These are phyloP conservation scores for Aspergillus unguis DNA, from an alignment of 2,329 filamentous ascomycete genomes.

Conservation along the genomic window DNA sequence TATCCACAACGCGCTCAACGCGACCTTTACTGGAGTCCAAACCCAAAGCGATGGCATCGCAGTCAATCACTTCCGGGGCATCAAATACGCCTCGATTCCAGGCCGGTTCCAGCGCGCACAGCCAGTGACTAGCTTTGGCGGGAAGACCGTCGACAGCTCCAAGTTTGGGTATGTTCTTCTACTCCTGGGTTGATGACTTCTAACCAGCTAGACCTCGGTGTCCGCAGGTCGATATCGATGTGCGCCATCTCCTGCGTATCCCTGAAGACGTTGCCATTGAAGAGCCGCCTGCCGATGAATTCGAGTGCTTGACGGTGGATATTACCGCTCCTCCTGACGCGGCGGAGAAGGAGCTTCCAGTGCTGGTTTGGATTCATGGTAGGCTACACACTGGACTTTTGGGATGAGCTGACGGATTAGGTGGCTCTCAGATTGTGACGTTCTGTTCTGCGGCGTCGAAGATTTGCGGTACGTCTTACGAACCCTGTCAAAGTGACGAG, in stretches of 20 bases:
- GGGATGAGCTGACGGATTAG: conserved; percentile 9
- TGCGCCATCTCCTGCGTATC: conserved; percentile 45
- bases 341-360: conserved; percentile 27
- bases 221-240: conserved; percentile 42
- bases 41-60: conserved; percentile 11
- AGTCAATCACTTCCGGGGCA: conserved; percentile 29
- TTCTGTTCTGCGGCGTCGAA: conserved; percentile 44
- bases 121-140: conserved; percentile 24
- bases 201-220: conserved; percentile 36
- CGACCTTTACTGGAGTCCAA: conserved; percentile 27
- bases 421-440: conserved; percentile 46
- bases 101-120: conserved; percentile 30
- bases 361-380: conserved; percentile 49
- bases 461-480: conserved; percentile 37
- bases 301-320: conserved; percentile 45
- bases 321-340: conserved; percentile 30
- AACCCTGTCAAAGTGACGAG: too few relatives aligned
- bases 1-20: conserved; percentile 23
- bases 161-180: conserved; percentile 26
- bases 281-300: conserved; percentile 41
- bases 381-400: not conserved
- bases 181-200: not conserved
- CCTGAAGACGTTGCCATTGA: conserved; percentile 32
- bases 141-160: conserved; percentile 33
- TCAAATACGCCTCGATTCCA: conserved; percentile 31